Conservation (phyloP, 129 eudicot genomes). For the Scalesia atractyloides region DNA sequence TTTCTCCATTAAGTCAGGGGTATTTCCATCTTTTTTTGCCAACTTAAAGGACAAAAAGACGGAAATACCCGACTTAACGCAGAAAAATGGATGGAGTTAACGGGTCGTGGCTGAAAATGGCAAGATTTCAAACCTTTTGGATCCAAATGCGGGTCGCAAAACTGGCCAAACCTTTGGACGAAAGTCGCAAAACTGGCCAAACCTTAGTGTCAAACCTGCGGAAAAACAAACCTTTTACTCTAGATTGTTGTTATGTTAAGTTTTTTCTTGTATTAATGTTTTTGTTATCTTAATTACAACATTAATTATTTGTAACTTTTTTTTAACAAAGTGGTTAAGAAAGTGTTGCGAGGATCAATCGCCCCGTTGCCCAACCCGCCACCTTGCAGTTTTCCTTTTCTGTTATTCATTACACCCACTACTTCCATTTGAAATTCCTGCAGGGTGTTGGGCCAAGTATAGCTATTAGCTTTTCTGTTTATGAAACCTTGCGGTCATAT, state of each 20-base stretch:
- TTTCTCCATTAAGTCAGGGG: too few species aligned
- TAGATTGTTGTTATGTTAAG: neutral
- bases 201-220: too few species aligned
- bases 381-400: neutral
- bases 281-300: neutral
- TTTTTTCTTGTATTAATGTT: neutral
- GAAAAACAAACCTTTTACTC: too few species aligned
- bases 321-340: neutral
- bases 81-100: too few species aligned
- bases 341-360: neutral
- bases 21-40: too few species aligned
- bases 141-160: too few species aligned
- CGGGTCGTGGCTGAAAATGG: too few species aligned
- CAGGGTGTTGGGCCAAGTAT: constrained; percentile 97
- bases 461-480: constrained; percentile 89
- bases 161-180: too few species aligned
- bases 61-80: too few species aligned
- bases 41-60: too few species aligned
- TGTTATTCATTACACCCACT: neutral
- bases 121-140: too few species aligned
- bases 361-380: neutral
- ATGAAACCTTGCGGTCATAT: constrained; percentile 61
- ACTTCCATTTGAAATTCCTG: constrained; percentile 18
- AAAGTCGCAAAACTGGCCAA: too few species aligned
- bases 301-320: neutral